Evolutionary conservation across 805 yeast species (phyloP).

Genomic region (Pichia eremophila): DNA sequence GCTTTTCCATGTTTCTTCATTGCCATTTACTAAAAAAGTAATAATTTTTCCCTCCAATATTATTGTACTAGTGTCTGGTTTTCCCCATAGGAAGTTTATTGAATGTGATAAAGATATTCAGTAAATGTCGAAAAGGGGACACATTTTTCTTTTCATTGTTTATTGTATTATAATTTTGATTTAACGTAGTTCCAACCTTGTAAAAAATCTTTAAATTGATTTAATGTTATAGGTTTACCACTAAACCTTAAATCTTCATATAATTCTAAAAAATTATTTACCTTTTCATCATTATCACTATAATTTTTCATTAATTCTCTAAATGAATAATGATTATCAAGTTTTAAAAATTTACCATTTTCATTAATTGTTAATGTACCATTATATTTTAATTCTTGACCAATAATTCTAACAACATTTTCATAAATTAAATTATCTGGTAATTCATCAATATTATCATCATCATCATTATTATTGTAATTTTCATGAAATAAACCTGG

Average conservation of each 20-base stretch:
- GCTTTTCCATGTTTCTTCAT: constrained; percentile 53
- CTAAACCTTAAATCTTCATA: constrained; percentile 68
- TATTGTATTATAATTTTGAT: neutral
- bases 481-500: constrained; percentile 35
- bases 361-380: constrained; percentile 13
- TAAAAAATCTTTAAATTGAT: constrained; percentile 54
- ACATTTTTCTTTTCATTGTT: constrained; percentile 12
- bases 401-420: constrained; percentile 49
- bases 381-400: constrained; percentile 47
- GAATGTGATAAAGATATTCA: constrained; percentile 39
- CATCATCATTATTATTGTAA: constrained; percentile 1
- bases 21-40: constrained; percentile 40
- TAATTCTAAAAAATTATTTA: constrained; percentile 32
- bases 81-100: constrained; percentile 55
- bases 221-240: constrained; percentile 47
- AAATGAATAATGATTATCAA: constrained; percentile 15
- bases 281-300: neutral
- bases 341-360: constrained; percentile 12
- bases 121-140: constrained; percentile 51
- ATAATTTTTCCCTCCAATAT: constrained; percentile 42
- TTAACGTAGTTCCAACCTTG: constrained; percentile 25
- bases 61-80: constrained; percentile 15
- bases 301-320: constrained; percentile 25
- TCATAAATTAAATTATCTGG: constrained; percentile 34
- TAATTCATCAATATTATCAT: constrained; percentile 4